A percentile compares a stretch with the other conserved stretches of the same genome.
Evolutionary conservation across 2,329 filamentous ascomycete genomes (phyloP).

Genomic region (Aspergillus pseudoviridinutans): DNA sequence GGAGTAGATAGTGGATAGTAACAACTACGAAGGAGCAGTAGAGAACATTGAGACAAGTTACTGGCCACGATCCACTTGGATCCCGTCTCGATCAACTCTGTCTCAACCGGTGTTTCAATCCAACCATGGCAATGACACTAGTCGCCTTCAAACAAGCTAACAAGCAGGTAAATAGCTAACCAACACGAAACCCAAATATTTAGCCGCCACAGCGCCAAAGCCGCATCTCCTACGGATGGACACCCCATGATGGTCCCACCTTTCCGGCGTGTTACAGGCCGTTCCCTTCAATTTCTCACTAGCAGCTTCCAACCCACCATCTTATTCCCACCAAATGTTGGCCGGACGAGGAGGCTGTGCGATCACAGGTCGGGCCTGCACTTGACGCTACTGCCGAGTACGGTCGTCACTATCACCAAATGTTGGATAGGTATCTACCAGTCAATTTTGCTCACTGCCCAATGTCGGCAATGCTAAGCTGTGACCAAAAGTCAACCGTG

Average conservation of each 20-base stretch:
- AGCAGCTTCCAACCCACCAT: neutral
- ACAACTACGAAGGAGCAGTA: neutral
- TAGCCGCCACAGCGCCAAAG: conserved; percentile 2
- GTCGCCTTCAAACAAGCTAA: neutral
- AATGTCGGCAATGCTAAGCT: conserved; percentile 11
- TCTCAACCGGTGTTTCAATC: conserved; percentile 24
- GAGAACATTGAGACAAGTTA: no score
- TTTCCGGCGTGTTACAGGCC: neutral
- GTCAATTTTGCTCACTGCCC: neutral
- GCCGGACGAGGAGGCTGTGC: neutral
- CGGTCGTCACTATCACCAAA: conserved; percentile 3
- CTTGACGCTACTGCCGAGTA: neutral
- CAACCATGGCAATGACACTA: neutral
- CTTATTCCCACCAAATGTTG: neutral
- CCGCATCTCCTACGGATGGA: neutral
- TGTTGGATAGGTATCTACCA: conserved; percentile 3
- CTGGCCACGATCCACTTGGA: neutral
- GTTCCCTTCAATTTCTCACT: neutral
- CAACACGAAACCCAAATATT: neutral
- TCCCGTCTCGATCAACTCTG: conserved; percentile 2
- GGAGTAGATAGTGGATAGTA: no score
- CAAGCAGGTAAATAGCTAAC: neutral
- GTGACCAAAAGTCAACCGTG: conserved; percentile 21
- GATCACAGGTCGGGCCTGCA: neutral
- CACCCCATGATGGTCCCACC: neutral